phyloP scores from a whole-genome alignment of 1,139 yeast species.

The Nakaseomyces nivariensis region DNA sequence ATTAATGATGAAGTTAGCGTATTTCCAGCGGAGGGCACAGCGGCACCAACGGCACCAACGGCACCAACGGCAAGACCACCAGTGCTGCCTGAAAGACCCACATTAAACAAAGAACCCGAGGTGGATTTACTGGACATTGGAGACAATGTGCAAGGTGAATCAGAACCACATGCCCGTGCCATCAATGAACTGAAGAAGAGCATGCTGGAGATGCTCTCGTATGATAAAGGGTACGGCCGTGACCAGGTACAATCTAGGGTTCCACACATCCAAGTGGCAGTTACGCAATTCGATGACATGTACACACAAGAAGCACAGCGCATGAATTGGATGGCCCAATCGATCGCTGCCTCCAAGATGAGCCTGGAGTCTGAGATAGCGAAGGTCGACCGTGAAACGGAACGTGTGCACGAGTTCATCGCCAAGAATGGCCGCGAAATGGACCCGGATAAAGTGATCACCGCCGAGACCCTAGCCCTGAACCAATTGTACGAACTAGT shows the following conservation, averaged over 20 bases:
- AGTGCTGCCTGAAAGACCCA: neutral
- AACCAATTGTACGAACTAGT: slow-evolving; percentile 55
- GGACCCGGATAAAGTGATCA: slow-evolving; percentile 4
- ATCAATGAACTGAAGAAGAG: neutral
- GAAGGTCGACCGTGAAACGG: neutral
- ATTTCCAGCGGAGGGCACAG: neutral
- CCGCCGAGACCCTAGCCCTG: slow-evolving; percentile 13
- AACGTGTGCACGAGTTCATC: neutral
- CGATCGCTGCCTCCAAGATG: neutral
- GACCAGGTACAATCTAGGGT: neutral
- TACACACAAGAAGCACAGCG: neutral
- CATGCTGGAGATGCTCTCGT: neutral
- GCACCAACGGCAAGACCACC: neutral
- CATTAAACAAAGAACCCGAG: neutral
- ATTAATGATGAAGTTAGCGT: neutral
- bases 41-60: neutral
- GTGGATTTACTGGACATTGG: neutral
- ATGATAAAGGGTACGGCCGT: neutral
- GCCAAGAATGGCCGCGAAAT: neutral
- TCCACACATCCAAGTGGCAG: slow-evolving; percentile 1
- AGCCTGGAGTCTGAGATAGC: neutral
- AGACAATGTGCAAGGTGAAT: neutral
- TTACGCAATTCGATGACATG: slow-evolving; percentile 1
- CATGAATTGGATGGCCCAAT: neutral
- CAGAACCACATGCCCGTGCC: neutral